Evolutionary conservation across 805 yeast genomes (phyloP).

Genomic region (Ogataea minuta): DNA sequence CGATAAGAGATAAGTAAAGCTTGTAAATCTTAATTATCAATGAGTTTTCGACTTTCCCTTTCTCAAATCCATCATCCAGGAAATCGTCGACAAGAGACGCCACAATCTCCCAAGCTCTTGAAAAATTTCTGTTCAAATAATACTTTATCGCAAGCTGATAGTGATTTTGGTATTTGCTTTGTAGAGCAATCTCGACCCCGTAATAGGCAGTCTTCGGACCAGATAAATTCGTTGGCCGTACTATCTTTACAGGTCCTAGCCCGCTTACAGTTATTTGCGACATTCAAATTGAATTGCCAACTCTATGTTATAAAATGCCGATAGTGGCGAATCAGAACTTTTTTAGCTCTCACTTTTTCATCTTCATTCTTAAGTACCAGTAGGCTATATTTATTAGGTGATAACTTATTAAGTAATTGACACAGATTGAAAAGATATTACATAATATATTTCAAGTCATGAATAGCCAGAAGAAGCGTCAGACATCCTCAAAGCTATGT

Average conservation of each 20-base stretch:
- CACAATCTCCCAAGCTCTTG: conserved; percentile 28
- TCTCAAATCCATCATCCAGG: conserved; percentile 1
- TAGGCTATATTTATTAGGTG: no score
- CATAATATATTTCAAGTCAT: conserved; percentile 36
- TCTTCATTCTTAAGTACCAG: no score
- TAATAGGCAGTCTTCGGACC: not conserved
- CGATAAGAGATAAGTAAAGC: conserved; percentile 30
- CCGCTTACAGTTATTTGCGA: conserved; percentile 5
- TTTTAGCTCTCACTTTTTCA: no score
- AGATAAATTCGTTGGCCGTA: not conserved
- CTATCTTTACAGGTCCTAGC: not conserved
- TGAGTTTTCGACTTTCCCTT: conserved; percentile 9
- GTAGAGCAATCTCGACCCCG: conserved; percentile 14
- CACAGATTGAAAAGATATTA: no score
- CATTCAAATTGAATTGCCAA: conserved; percentile 1
- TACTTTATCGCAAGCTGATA: conserved; percentile 42
- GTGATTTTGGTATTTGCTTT: conserved; percentile 22
- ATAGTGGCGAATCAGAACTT: no score
- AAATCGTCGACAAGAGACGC: conserved; percentile 23
- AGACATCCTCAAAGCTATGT: no score
- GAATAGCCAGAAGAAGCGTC: no score
- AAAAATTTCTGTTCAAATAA: conserved; percentile 37
- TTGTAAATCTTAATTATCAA: conserved; percentile 25
- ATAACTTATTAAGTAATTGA: no score
- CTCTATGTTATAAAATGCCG: not conserved